phyloP scores from a whole-genome alignment of 2,329 filamentous ascomycete species.

The Paracamarosporium sp. region DNA sequence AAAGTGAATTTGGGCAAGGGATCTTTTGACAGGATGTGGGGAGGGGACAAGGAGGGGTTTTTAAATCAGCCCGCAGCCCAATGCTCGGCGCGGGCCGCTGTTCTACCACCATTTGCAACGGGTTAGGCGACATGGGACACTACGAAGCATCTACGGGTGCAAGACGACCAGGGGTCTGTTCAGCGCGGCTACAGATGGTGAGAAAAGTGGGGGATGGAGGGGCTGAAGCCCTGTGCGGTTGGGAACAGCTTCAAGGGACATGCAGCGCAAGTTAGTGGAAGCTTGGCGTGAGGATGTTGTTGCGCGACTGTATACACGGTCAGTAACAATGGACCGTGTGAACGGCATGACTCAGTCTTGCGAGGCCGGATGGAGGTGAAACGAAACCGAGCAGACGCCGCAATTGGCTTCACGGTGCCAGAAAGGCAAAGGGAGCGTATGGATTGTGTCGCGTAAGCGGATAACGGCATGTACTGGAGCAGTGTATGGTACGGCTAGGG shows the following conservation, averaged over 20 bases:
- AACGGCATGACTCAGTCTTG: not conserved
- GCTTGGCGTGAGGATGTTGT: slow-evolving; percentile 1
- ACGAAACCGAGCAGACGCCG: not conserved
- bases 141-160: not conserved
- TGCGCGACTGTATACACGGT: not conserved
- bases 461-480: slow-evolving; percentile 2
- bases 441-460: slow-evolving; percentile 3
- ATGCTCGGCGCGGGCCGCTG: slow-evolving; percentile 12
- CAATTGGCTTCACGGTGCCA: not conserved
- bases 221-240: not conserved
- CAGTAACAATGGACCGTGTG: not conserved
- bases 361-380: not conserved
- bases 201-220: slow-evolving; percentile 11
- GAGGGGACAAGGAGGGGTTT: slow-evolving; percentile 18
- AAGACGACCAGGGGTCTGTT: not conserved
- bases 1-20: slow-evolving; percentile 6
- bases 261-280: slow-evolving; percentile 6
- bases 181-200: slow-evolving; percentile 4
- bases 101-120: slow-evolving; percentile 4
- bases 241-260: slow-evolving; percentile 8
- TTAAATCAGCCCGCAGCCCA: slow-evolving; percentile 23
- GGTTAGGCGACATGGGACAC: slow-evolving; percentile 4
- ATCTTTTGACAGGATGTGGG: slow-evolving; percentile 12
- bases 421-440: not conserved
- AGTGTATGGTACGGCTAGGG: not conserved